Conservation (phyloP, 202 grass and related monocot species). For the Zizania palustris region DNA sequence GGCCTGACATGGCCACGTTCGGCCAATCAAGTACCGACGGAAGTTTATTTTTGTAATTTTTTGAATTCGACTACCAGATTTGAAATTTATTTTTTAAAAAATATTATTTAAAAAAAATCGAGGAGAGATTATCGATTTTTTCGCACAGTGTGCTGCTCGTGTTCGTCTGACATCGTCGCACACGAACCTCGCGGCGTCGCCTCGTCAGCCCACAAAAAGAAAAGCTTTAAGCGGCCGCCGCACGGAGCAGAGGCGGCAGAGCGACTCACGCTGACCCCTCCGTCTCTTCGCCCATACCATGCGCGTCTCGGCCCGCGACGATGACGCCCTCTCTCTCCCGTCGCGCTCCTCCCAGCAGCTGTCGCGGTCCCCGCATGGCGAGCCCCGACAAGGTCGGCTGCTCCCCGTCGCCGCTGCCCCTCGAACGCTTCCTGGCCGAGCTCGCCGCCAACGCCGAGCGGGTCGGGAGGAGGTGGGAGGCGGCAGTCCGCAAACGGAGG, state of each 20-base stretch:
- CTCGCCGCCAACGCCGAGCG: conserved; percentile 48
- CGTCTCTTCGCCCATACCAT: conserved; percentile 32
- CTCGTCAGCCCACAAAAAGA: conserved; percentile 11
- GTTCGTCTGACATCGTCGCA: too few relatives aligned
- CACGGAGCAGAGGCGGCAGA: conserved; percentile 5
- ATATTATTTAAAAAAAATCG: too few relatives aligned
- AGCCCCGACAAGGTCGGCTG: conserved; percentile 50
- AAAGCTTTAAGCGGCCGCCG: conserved; percentile 16
- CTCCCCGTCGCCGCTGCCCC: conserved; percentile 37
- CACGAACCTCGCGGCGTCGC: background rate
- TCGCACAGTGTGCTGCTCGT: too few relatives aligned
- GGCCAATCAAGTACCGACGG: too few relatives aligned
- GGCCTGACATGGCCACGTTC: too few relatives aligned
- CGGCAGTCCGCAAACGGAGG: conserved; percentile 28
- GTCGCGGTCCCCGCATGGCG: conserved; percentile 32
- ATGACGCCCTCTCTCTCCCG: background rate
- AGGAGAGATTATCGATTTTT: too few relatives aligned
- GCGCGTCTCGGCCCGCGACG: conserved; percentile 36
- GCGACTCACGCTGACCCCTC: background rate
- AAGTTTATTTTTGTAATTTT: too few relatives aligned
- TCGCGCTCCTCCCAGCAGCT: conserved; percentile 9
- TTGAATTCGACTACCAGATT: too few relatives aligned
- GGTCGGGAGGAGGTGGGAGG: conserved; percentile 50
- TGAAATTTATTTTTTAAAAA: too few relatives aligned
- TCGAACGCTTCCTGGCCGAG: conserved; percentile 50